phyloP scores from a whole-genome alignment of 192 early-diverging fungal genomes.

The Coemansia guatemalensis region DNA sequence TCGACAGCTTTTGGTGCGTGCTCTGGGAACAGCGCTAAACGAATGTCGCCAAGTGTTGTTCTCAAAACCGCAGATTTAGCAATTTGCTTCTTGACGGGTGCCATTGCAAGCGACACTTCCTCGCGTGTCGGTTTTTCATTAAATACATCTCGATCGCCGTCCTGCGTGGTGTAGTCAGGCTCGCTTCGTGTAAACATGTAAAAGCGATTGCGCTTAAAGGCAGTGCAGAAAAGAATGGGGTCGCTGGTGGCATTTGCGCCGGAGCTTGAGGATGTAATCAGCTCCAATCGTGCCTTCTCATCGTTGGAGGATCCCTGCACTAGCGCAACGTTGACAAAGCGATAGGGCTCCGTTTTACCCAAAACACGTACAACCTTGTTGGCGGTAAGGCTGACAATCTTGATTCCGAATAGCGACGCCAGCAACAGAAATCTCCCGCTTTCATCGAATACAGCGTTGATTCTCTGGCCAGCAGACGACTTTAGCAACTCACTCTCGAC shows the following conservation, averaged over 20 bases:
- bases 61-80: conserved; percentile 78
- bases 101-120: conserved; percentile 87
- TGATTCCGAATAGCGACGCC: conserved; percentile 93
- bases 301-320: conserved; percentile 67
- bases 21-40: conserved; percentile 85
- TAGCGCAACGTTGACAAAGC: conserved; percentile 86
- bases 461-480: conserved; percentile 59
- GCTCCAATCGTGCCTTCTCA: background rate
- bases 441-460: conserved; percentile 92
- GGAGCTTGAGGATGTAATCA: conserved; percentile 84
- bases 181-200: conserved; percentile 90
- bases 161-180: conserved; percentile 60
- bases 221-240: conserved; percentile 89
- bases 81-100: conserved; percentile 59
- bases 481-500: conserved; percentile 85
- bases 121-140: conserved; percentile 97
- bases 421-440: conserved; percentile 87
- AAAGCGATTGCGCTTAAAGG: conserved; percentile 89
- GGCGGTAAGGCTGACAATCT: conserved; percentile 82
- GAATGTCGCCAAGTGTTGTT: conserved; percentile 91
- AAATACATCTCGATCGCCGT: conserved; percentile 86
- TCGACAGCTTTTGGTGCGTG: conserved; percentile 81
- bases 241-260: conserved; percentile 63
- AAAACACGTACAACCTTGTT: conserved; percentile 84
- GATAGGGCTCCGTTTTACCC: conserved; percentile 88